phyloP scores from a whole-genome alignment of 257 asterid species.

The Ocimum tenuiflorum region DNA sequence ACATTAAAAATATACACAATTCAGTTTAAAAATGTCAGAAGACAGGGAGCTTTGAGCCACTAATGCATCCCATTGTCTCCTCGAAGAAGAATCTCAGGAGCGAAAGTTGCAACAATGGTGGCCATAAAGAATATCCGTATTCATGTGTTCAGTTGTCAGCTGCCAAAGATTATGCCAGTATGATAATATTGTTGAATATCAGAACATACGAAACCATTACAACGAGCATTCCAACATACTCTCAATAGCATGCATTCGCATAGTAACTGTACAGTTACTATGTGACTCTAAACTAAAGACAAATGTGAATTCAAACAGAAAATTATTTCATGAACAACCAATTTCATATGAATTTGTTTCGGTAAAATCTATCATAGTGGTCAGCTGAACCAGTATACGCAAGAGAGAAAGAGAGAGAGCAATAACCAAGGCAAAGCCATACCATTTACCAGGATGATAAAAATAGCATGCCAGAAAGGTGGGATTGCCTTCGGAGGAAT shows the following conservation, averaged over 20 bases:
- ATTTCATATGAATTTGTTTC: not conserved
- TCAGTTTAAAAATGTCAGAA: not conserved
- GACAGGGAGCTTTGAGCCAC: not conserved
- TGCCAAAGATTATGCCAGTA: not conserved
- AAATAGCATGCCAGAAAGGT: slow-evolving; percentile 88
- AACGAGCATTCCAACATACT: not conserved
- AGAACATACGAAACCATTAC: too few relatives aligned
- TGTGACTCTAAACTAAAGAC: too few relatives aligned
- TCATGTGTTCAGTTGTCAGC: not conserved
- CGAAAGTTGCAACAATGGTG: not conserved
- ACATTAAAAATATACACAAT: slow-evolving; percentile 17
- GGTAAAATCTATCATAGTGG: not conserved
- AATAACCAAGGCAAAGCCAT: slow-evolving; percentile 21
- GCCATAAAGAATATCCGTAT: too few relatives aligned
- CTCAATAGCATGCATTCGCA: not conserved
- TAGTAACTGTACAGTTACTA: too few relatives aligned
- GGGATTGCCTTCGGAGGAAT: slow-evolving; percentile 80
- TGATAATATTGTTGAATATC: too few relatives aligned
- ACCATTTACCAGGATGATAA: slow-evolving; percentile 77
- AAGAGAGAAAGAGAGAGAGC: not conserved
- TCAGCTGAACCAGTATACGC: not conserved
- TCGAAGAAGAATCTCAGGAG: not conserved
- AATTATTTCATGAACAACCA: slow-evolving; percentile 6
- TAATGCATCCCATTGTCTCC: not conserved
- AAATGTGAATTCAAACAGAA: not conserved